These are phyloP conservation scores for Mycena capillaripes DNA, from an alignment of 768 basidiomycete species.

Conservation along the genomic window DNA sequence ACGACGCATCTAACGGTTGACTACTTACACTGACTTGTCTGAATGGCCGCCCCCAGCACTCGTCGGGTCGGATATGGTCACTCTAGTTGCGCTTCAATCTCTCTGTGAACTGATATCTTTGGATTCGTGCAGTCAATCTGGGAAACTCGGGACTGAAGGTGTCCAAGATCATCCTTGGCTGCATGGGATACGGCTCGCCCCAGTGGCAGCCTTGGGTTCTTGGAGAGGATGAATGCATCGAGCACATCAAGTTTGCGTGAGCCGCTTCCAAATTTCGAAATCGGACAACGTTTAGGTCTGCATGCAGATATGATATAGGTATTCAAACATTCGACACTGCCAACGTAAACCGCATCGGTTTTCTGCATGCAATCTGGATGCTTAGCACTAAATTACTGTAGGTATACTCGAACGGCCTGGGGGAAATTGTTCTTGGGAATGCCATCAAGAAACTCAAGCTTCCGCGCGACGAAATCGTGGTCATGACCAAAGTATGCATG, in stretches of 20 bases:
- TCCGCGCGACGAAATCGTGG: conserved; percentile 80
- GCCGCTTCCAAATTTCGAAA: background rate
- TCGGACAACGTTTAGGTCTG: background rate
- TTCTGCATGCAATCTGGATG: too few species aligned
- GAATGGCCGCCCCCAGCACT: too few species aligned
- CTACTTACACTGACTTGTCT: too few species aligned
- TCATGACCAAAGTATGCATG: conserved; percentile 90
- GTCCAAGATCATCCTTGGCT: conserved; percentile 41
- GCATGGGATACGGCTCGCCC: conserved; percentile 41
- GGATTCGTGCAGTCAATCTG: too few species aligned
- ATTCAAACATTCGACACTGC: conserved; percentile 75
- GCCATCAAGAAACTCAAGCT: conserved; percentile 50
- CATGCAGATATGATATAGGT: conserved; percentile 63
- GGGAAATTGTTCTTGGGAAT: conserved; percentile 72
- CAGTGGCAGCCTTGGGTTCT: conserved; percentile 53
- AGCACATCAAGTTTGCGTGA: conserved; percentile 49
- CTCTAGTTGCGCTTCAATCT: too few species aligned
- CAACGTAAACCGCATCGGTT: conserved; percentile 45
- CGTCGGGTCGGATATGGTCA: too few species aligned
- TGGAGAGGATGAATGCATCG: conserved; percentile 48
- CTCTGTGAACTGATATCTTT: too few species aligned
- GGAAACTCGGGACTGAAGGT: background rate
- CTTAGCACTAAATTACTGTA: too few species aligned
- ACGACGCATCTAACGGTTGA: too few species aligned
- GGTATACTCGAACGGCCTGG: conserved; percentile 76